A percentile compares a stretch with the other conserved stretches of the same genome.
phyloP scores from a whole-genome alignment of 495 filamentous ascomycete species.

The Penicillium canescens region DNA sequence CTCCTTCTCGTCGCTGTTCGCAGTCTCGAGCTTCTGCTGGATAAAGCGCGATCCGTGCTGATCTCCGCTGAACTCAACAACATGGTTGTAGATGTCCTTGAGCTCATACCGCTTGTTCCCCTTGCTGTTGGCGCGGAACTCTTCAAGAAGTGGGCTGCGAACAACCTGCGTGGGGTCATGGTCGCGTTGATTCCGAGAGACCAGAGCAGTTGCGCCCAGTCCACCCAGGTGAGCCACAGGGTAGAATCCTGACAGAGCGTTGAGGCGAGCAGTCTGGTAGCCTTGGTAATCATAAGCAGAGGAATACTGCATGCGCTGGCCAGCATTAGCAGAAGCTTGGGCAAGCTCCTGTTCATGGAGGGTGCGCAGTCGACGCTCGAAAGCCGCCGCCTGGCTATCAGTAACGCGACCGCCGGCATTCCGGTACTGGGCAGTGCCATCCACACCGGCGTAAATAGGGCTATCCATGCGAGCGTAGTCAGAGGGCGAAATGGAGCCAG shows the following conservation, averaged over 20 bases:
- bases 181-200: constrained; percentile 58
- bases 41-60: constrained; percentile 96
- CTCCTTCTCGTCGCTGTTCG: constrained; percentile 97
- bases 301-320: constrained; percentile 42
- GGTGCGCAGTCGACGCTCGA: constrained; percentile 52
- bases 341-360: constrained; percentile 51
- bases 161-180: constrained; percentile 64
- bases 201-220: constrained; percentile 33
- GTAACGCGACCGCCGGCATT: constrained; percentile 40
- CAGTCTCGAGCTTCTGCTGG: constrained; percentile 89
- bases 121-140: constrained; percentile 76
- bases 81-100: constrained; percentile 86
- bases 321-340: constrained; percentile 28
- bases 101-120: constrained; percentile 80
- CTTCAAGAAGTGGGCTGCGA: constrained; percentile 72
- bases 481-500: constrained; percentile 50
- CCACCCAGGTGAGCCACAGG: constrained; percentile 24
- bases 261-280: constrained; percentile 37
- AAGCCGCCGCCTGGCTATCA: constrained; percentile 38
- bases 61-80: constrained; percentile 95
- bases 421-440: constrained; percentile 43
- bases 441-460: constrained; percentile 54
- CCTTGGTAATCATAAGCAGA: constrained; percentile 41
- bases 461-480: constrained; percentile 59
- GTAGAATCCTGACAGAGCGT: constrained; percentile 37